These are phyloP conservation scores for Thamnidium elegans DNA, from an alignment of 192 early-diverging fungal genomes.

Conservation along the genomic window DNA sequence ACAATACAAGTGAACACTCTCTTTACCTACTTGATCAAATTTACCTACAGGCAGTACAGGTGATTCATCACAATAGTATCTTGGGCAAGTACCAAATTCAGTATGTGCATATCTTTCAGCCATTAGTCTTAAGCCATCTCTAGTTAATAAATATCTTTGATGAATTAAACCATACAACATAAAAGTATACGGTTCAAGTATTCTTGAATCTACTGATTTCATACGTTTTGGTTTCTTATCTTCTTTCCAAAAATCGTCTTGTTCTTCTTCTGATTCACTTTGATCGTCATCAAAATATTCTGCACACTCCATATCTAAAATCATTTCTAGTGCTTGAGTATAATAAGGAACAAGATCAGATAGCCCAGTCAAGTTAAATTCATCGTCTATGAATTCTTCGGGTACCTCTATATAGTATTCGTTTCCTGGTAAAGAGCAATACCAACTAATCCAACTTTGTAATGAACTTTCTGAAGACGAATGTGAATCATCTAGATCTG, in stretches of 20 bases:
- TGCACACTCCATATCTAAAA: conserved; percentile 73
- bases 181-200: conserved; percentile 80
- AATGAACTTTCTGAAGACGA: conserved; percentile 13
- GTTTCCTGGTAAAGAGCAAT: conserved; percentile 68
- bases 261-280: conserved; percentile 9
- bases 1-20: conserved; percentile 75
- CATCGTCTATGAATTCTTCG: conserved; percentile 87
- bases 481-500: conserved; percentile 8
- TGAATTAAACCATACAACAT: conserved; percentile 93
- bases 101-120: conserved; percentile 69
- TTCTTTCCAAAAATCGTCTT: conserved; percentile 32
- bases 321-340: conserved; percentile 88
- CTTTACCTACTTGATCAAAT: conserved; percentile 63
- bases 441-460: conserved; percentile 68
- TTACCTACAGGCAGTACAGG: conserved; percentile 67
- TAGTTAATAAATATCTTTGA: conserved; percentile 86
- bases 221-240: background rate
- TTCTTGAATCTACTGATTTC: conserved; percentile 6
- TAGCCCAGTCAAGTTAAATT: conserved; percentile 96
- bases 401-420: conserved; percentile 76
- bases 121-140: conserved; percentile 82
- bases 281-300: conserved; percentile 25
- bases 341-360: conserved; percentile 77
- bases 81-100: conserved; percentile 75
- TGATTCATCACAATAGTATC: conserved; percentile 62